Conservation (phyloP, 2,329 filamentous ascomycete species). For the Exophiala calicioides region DNA sequence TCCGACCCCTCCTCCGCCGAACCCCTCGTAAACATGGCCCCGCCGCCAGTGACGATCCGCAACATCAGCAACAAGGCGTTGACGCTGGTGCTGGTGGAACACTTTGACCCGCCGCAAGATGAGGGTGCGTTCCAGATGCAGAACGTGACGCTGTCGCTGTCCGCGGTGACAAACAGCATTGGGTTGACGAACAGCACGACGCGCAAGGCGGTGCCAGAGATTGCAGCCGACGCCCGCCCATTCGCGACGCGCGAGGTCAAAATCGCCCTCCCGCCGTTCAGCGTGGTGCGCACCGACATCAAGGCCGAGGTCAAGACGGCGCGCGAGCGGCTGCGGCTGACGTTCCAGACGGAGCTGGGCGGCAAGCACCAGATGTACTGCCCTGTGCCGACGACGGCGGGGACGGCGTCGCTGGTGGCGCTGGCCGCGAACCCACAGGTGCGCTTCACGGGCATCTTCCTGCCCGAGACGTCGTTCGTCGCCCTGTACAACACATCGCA, state of each 20-base stretch:
- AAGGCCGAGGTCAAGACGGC: conserved; percentile 56
- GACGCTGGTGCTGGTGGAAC: conserved; percentile 71
- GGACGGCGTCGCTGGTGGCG: conserved; percentile 61
- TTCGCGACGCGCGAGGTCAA: conserved; percentile 64
- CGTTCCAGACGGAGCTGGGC: conserved; percentile 63
- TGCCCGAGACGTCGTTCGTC: conserved; percentile 56
- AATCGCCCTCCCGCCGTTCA: conserved; percentile 68
- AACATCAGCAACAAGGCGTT: conserved; percentile 77
- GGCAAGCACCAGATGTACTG: conserved; percentile 72
- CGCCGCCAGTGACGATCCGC: conserved; percentile 66
- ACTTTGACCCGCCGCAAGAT: conserved; percentile 58
- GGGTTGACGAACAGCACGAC: conserved; percentile 47
- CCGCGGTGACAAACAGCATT: conserved; percentile 50
- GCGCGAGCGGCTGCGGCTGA: conserved; percentile 71
- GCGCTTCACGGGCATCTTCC: conserved; percentile 67
- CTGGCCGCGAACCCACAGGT: conserved; percentile 54
- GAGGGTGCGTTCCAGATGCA: conserved; percentile 32
- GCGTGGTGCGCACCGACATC: conserved; percentile 64
- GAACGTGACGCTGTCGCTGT: conserved; percentile 38
- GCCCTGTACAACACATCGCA: conserved; percentile 70
- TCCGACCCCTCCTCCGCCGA: conserved; percentile 3
- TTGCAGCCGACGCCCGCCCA: conserved; percentile 59
- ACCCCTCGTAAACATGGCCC: conserved; percentile 41
- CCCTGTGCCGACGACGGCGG: conserved; percentile 59
- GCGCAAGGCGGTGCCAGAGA: conserved; percentile 44